Conservation (phyloP, 1,139 yeast species). For the Debaryomyces sp. region DNA sequence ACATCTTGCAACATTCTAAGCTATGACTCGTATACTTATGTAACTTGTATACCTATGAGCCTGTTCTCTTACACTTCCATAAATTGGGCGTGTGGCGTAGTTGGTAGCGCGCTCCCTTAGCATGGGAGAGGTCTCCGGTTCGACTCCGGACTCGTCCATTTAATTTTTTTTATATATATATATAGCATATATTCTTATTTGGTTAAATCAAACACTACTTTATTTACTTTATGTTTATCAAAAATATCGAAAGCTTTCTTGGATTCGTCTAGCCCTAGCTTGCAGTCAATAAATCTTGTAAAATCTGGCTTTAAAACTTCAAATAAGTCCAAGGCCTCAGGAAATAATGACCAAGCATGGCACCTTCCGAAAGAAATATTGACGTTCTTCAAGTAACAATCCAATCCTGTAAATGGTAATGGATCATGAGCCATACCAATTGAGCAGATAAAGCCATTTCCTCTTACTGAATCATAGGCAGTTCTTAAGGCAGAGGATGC, state of each 20-base stretch:
- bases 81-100: slow-evolving; percentile 84
- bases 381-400: slow-evolving; percentile 59
- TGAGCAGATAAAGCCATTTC: slow-evolving; percentile 61
- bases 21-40: too few relatives aligned
- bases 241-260: slow-evolving; percentile 52
- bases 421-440: slow-evolving; percentile 66
- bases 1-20: too few relatives aligned
- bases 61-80: too few relatives aligned
- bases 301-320: slow-evolving; percentile 47
- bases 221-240: slow-evolving; percentile 56
- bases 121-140: slow-evolving; percentile 91
- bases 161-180: slow-evolving; percentile 24
- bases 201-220: slow-evolving; percentile 51
- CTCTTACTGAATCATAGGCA: slow-evolving; percentile 57
- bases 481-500: slow-evolving; percentile 50
- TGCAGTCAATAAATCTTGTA: slow-evolving; percentile 50
- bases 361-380: slow-evolving; percentile 67
- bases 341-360: slow-evolving; percentile 60
- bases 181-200: slow-evolving; percentile 5
- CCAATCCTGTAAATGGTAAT: slow-evolving; percentile 60
- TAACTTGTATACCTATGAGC: too few relatives aligned
- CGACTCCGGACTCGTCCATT: slow-evolving; percentile 88
- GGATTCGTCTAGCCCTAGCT: slow-evolving; percentile 47
- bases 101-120: slow-evolving; percentile 93
- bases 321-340: slow-evolving; percentile 54